These are phyloP conservation scores for Phymatotrichopsis omnivora DNA, from an alignment of 2,329 filamentous ascomycete species.

Conservation along the genomic window DNA sequence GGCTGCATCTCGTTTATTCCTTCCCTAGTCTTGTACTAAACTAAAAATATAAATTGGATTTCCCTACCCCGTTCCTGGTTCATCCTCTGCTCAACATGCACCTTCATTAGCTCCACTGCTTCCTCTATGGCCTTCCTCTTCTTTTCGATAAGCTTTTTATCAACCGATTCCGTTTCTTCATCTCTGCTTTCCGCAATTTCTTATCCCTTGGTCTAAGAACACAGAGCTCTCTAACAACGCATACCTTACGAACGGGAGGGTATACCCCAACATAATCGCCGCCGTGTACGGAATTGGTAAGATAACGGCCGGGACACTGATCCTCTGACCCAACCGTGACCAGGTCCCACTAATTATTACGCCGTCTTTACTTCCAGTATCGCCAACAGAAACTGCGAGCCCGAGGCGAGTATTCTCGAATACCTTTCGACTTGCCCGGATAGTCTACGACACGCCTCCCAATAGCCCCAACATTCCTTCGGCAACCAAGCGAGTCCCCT, in stretches of 20 bases:
- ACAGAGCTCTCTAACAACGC: constrained; percentile 36
- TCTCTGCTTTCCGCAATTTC: constrained; percentile 1
- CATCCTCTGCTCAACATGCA: constrained; percentile 39
- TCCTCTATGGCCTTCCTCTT: constrained; percentile 43
- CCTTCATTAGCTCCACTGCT: constrained; percentile 43
- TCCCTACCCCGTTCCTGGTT: constrained; percentile 34
- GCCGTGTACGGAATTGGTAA: constrained; percentile 30
- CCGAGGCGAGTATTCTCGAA: constrained; percentile 20
- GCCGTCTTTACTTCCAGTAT: constrained; percentile 6
- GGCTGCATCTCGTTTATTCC: too few species aligned
- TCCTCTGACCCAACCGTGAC: constrained; percentile 40
- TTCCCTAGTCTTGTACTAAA: too few species aligned
- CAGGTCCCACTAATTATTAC: constrained; percentile 32
- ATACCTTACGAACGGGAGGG: constrained; percentile 34
- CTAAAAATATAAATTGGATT: too few species aligned
- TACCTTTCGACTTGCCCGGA: constrained; percentile 15
- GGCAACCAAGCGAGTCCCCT: constrained; percentile 12
- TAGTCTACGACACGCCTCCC: constrained; percentile 1
- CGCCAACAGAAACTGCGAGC: constrained; percentile 5
- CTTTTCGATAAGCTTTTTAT: constrained; percentile 32
- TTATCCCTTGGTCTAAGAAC: constrained; percentile 19
- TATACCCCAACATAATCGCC: constrained; percentile 32
- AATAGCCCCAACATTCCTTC: constrained; percentile 8
- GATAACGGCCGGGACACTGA: constrained; percentile 40
- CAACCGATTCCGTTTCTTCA: constrained; percentile 19